Evolutionary conservation across 306 rosid genomes (phyloP).

Genomic region (Fagus crenata): DNA sequence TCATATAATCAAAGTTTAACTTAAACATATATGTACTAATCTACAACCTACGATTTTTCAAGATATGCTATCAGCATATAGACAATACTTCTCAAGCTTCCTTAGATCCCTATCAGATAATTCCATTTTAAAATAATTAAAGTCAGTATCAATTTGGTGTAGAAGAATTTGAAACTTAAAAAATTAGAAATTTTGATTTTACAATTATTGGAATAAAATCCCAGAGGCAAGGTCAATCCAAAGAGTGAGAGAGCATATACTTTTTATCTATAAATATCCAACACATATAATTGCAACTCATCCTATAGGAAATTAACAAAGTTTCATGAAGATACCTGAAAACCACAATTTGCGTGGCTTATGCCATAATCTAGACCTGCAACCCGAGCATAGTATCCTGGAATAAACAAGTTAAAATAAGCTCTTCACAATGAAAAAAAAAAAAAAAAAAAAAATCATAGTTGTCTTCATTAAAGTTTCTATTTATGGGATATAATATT

Average conservation of each 20-base stretch:
- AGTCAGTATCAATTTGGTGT: background rate
- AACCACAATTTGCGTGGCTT: slow-evolving; percentile 54
- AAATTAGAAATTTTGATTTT: background rate
- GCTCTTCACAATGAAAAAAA: background rate
- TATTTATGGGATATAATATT: background rate
- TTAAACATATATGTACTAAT: background rate
- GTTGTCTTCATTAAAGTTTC: too few species aligned
- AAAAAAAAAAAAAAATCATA: too few species aligned
- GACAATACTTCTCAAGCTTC: background rate
- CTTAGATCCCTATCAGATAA: background rate
- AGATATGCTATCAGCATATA: background rate
- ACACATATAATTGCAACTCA: background rate
- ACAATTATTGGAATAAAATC: background rate
- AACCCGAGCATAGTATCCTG: slow-evolving; percentile 89
- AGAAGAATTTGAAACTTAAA: background rate
- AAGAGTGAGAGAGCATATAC: background rate
- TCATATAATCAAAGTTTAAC: background rate
- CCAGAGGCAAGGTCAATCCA: background rate
- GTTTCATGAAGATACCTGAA: slow-evolving; percentile 56
- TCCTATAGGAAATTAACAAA: background rate
- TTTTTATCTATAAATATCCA: background rate
- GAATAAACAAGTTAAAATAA: slow-evolving; percentile 29
- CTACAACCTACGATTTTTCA: background rate
- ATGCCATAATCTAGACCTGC: slow-evolving; percentile 78
- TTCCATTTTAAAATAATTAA: background rate